These are phyloP conservation scores for Crucibulum laeve DNA, from an alignment of 768 basidiomycete genomes.

Conservation along the genomic window DNA sequence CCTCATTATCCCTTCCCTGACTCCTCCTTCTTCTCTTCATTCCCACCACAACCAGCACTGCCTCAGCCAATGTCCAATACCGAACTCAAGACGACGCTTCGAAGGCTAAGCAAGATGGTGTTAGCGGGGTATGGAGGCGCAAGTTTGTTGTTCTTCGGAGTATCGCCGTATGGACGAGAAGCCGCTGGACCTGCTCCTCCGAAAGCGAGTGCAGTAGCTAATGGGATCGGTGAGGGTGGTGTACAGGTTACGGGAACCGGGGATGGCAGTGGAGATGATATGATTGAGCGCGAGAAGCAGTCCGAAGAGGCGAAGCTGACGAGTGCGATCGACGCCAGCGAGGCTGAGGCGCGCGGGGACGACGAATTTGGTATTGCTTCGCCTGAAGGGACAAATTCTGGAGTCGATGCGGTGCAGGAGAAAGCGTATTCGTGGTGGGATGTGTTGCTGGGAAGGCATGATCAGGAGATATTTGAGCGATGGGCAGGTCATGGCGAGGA, in stretches of 20 bases:
- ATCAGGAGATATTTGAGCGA: constrained; percentile 76
- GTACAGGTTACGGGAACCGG: no score
- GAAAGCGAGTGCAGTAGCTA: neutral
- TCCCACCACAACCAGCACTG: constrained; percentile 9
- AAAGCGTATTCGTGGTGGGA: constrained; percentile 83
- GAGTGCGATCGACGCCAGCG: constrained; percentile 65
- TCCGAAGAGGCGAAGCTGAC: constrained; percentile 59
- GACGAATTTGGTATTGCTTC: constrained; percentile 12
- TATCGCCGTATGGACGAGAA: constrained; percentile 40
- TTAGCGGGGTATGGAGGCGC: constrained; percentile 85
- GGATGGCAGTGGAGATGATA: no score
- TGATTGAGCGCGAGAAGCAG: neutral
- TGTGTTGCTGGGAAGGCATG: constrained; percentile 73
- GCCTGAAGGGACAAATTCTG: constrained; percentile 9
- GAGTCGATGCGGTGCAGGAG: neutral
- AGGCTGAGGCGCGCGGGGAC: constrained; percentile 56
- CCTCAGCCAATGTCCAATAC: constrained; percentile 24
- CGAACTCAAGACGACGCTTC: constrained; percentile 66
- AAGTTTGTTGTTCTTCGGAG: constrained; percentile 76
- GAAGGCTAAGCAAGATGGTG: constrained; percentile 78
- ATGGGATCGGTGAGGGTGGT: no score
- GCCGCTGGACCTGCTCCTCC: neutral
- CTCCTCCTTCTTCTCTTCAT: constrained; percentile 5
- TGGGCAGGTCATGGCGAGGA: constrained; percentile 36
- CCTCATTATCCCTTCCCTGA: neutral